Percentiles rank a stretch among this genome's conserved stretches.
Evolutionary conservation across 2,329 filamentous ascomycete species (phyloP).

Genomic region (Polychaeton citri): DNA sequence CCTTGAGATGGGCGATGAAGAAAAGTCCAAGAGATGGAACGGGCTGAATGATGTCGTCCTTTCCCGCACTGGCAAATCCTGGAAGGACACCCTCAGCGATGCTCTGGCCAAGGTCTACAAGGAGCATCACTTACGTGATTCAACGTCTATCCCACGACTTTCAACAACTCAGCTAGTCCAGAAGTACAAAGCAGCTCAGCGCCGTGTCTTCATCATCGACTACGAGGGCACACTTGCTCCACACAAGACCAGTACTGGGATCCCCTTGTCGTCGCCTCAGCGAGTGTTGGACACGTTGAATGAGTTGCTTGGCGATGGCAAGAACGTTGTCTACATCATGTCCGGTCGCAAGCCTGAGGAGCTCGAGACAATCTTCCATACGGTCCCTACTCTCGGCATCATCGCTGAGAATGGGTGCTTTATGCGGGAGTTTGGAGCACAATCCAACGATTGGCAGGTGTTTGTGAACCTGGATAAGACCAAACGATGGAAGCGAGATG

Average conservation of each 20-base stretch:
- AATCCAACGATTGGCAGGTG: constrained; percentile 56
- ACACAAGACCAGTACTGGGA: constrained; percentile 71
- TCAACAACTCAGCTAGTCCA: constrained; percentile 52
- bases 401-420: constrained; percentile 95
- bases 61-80: constrained; percentile 71
- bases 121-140: constrained; percentile 73
- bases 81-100: constrained; percentile 64
- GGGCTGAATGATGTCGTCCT: constrained; percentile 61
- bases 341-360: constrained; percentile 78
- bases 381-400: constrained; percentile 70
- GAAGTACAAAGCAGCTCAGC: constrained; percentile 52
- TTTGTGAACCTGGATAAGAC: constrained; percentile 62
- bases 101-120: constrained; percentile 64
- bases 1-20: constrained; percentile 62
- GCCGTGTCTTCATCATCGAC: constrained; percentile 77
- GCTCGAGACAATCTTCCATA: constrained; percentile 71
- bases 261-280: constrained; percentile 75
- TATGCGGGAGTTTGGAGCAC: constrained; percentile 53
- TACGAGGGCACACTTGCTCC: constrained; percentile 87
- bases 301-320: constrained; percentile 64
- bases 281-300: constrained; percentile 72
- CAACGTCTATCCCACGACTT: constrained; percentile 73
- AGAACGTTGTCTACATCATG: constrained; percentile 88
- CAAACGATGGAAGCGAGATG: constrained; percentile 67
- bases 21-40: constrained; percentile 63